Evolutionary conservation across 495 filamentous ascomycete species (phyloP), one percentile per base, ranked within the genome.

Genomic region (Chaetomium tenue): DNA sequence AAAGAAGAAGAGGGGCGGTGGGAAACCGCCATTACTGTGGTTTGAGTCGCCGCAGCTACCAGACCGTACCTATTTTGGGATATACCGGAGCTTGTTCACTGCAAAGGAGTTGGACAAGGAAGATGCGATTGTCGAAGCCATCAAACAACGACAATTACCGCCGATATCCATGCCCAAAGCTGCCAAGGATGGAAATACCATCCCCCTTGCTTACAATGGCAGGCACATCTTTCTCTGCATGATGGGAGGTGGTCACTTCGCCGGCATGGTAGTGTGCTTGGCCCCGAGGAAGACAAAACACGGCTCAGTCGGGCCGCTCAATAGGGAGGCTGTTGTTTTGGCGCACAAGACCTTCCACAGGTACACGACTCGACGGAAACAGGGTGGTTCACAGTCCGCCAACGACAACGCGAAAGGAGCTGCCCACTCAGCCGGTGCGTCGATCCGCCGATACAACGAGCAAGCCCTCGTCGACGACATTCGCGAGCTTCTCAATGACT

Each of bases 331-430:
- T 9, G 86, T 86, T 2, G 90, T 98, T 4, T 79, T 98, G 60
- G 94, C 90, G 4, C 94, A 98, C 74, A 98, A 98, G 76, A 96
- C 95, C 0, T 98, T 98, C 76, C 94, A 98, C 74, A 85, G 95
- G 28, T 98, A 98, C 70, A 98, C 94, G 0, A 98, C 94, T 0
- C 83, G 94, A 48, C 86, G 93, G 61, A 98, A 98, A 70, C 94
- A 98, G 75, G 94, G 94, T 78, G 94, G 94, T 16, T 86, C 92
- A 39, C 94, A 98, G 75, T 93, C 92, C 8, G 87, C 94, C 28
- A 98, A 89, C 72, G 94, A 98, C 72, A 85, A 88, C 42, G 86
- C 92, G 5, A 97, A 96, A 70, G 93, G 94, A 5, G 86, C 88
- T 30, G 94, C 94, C 8, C 91, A 98, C 74, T 98, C 95, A 2